These are phyloP conservation scores for Nothomitra cinnamomea DNA, from an alignment of 2,329 filamentous ascomycete genomes.

Conservation along the genomic window DNA sequence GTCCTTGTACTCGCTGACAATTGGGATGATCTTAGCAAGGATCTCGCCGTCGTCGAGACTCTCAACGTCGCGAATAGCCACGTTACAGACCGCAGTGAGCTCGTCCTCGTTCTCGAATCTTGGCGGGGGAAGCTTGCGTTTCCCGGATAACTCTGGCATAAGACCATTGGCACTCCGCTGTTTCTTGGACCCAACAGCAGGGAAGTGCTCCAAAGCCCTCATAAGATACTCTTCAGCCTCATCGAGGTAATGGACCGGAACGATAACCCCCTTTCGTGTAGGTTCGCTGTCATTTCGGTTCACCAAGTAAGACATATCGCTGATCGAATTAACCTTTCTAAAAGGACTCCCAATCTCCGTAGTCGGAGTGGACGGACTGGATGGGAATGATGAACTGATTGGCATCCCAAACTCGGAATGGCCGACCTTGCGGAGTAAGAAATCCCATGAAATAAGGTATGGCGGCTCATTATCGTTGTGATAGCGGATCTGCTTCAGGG, in stretches of 20 bases:
- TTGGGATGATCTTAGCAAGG: slow-evolving; percentile 52
- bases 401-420: slow-evolving; percentile 79
- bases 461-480: slow-evolving; percentile 58
- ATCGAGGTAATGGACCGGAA: slow-evolving; percentile 84
- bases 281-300: slow-evolving; percentile 57
- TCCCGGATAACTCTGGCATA: slow-evolving; percentile 54
- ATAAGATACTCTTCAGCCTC: slow-evolving; percentile 77
- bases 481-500: slow-evolving; percentile 78
- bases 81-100: slow-evolving; percentile 79
- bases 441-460: slow-evolving; percentile 85
- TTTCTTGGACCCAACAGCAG: slow-evolving; percentile 36
- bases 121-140: slow-evolving; percentile 40
- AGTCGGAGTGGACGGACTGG: slow-evolving; percentile 62
- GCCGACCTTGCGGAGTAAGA: slow-evolving; percentile 81
- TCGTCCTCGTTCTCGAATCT: slow-evolving; percentile 51
- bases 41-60: slow-evolving; percentile 67
- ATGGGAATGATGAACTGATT: slow-evolving; percentile 62
- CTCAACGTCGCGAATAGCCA: slow-evolving; percentile 81
- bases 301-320: slow-evolving; percentile 81
- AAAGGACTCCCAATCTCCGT: slow-evolving; percentile 44
- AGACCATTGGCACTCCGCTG: slow-evolving; percentile 24
- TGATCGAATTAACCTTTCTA: slow-evolving; percentile 84
- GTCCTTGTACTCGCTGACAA: slow-evolving; percentile 66
- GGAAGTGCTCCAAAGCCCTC: slow-evolving; percentile 73
- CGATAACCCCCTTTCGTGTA: slow-evolving; percentile 78